phyloP scores from a whole-genome alignment of 345 rosid genomes.

The Mercurialis annua region DNA sequence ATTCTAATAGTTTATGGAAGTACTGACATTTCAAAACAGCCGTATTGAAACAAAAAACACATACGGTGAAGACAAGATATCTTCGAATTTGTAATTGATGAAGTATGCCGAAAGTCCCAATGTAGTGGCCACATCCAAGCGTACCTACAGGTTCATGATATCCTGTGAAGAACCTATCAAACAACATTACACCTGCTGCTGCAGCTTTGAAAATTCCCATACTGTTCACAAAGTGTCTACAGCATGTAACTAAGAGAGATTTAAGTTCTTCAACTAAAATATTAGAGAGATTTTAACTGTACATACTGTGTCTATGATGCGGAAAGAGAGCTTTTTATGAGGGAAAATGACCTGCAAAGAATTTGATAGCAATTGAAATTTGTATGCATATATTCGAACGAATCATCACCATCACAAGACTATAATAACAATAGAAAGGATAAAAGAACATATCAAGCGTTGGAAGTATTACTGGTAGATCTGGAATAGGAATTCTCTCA shows the following conservation, averaged over 20 bases:
- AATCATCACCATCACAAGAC: conserved; percentile 2
- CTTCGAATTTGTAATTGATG: conserved; percentile 92
- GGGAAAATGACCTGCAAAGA: conserved; percentile 79
- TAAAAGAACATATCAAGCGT: conserved; percentile 25
- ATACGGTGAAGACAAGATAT: conserved; percentile 81
- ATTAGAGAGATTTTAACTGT: conserved; percentile 8
- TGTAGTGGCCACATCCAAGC: conserved; percentile 74
- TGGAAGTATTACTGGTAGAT: conserved; percentile 64
- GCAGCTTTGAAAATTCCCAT: neutral
- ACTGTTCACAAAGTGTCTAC: neutral
- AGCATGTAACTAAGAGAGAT: neutral
- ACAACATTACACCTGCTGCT: neutral
- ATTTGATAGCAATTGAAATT: conserved; percentile 25
- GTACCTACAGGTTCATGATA: conserved; percentile 54
- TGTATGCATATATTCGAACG: conserved; percentile 14
- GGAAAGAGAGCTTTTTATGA: conserved; percentile 90
- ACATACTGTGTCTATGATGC: conserved; percentile 91
- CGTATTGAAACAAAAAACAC: conserved; percentile 20
- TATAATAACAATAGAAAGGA: conserved; percentile 26
- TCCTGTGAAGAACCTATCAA: conserved; percentile 11
- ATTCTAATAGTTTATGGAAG: neutral
- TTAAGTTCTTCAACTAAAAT: neutral
- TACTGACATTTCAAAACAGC: neutral
- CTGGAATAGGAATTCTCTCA: conserved; percentile 91
- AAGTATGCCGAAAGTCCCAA: conserved; percentile 88